Percentiles rank a stretch among this genome's conserved stretches.
phyloP scores from a whole-genome alignment of 352 stramenopile species.

The Globisporangium nagaii region DNA sequence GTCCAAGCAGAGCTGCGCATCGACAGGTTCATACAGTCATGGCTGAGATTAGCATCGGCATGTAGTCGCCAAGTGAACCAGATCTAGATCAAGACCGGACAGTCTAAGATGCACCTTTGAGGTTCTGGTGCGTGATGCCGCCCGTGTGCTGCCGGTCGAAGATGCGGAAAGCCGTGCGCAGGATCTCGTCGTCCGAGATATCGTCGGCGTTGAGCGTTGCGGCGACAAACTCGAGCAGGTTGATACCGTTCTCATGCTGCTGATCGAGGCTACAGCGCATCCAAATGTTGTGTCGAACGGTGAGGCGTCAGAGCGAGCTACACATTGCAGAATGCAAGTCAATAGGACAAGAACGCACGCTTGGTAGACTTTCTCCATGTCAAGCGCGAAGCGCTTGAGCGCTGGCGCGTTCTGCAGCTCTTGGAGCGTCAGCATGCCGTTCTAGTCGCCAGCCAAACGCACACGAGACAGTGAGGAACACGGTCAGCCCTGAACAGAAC shows the following conservation, averaged over 20 bases:
- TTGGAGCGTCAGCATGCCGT: slow-evolving; percentile 61
- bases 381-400: slow-evolving; percentile 54
- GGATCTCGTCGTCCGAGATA: slow-evolving; percentile 43
- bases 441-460: no score
- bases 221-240: slow-evolving; percentile 75
- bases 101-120: no score
- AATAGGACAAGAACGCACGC: slow-evolving; percentile 25
- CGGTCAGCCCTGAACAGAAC: no score
- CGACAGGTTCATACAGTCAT: no score
- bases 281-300: slow-evolving; percentile 1
- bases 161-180: slow-evolving; percentile 50
- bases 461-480: no score
- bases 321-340: no score
- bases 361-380: slow-evolving; percentile 58
- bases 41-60: no score
- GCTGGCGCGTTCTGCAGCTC: slow-evolving; percentile 44
- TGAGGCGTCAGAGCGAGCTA: no score
- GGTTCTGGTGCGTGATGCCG: slow-evolving; percentile 48
- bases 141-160: slow-evolving; percentile 60
- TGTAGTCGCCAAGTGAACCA: no score
- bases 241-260: slow-evolving; percentile 68
- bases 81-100: no score
- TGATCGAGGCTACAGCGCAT: slow-evolving; percentile 47
- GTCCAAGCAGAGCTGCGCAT: slow-evolving; percentile 44
- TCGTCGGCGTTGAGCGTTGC: slow-evolving; percentile 60